Conservation (phyloP, 306 rosid species). For the Rosa lucieae region DNA sequence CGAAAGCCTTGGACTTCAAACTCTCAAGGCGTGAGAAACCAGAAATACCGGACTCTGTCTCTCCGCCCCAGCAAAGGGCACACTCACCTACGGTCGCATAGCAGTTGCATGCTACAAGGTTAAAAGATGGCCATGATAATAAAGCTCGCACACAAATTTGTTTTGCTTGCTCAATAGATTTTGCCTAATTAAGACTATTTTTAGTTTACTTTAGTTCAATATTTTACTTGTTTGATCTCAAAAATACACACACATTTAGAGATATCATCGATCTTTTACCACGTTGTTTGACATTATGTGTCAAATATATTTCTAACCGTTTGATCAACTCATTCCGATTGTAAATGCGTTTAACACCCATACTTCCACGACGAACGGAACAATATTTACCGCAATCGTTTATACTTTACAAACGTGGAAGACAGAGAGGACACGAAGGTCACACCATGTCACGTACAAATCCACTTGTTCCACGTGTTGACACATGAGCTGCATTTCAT, state of each 20-base stretch:
- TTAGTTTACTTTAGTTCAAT: neutral
- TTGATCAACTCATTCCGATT: neutral
- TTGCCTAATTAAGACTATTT: neutral
- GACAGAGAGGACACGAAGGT: no score
- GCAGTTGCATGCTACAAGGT: neutral
- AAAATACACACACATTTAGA: no score
- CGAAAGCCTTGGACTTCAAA: neutral
- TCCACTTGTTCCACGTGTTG: slow-evolving; percentile 43
- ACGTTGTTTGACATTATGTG: neutral
- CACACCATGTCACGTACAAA: neutral
- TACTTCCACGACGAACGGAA: no score
- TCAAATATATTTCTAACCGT: neutral
- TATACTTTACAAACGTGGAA: no score
- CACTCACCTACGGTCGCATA: neutral
- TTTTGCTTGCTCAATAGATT: neutral
- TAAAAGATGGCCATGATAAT: neutral
- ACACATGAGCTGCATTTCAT: slow-evolving; percentile 37
- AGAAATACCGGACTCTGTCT: neutral
- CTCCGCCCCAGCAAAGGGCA: neutral
- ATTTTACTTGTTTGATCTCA: neutral
- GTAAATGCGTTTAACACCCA: no score
- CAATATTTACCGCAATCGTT: no score
- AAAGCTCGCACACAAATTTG: neutral
- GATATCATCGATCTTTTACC: neutral
- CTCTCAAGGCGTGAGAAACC: neutral